phyloP scores from a whole-genome alignment of 1,139 yeast genomes.

The Diutina pseudorugosa region DNA sequence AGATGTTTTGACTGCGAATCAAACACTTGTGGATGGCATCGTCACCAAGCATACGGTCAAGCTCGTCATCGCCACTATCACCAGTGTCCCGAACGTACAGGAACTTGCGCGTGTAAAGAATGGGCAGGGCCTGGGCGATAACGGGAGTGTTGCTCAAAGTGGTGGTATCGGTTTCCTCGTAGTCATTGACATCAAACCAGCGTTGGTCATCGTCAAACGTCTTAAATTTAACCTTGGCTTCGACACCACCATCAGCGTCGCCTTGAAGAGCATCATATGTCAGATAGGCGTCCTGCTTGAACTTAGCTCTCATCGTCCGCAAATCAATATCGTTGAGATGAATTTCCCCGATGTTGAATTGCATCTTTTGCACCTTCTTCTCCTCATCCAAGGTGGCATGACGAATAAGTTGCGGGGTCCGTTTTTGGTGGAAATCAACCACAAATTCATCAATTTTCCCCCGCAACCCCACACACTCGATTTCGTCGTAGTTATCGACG shows the following conservation, averaged over 20 bases:
- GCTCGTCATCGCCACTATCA: not conserved
- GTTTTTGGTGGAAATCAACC: conserved; percentile 27
- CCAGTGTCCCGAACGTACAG: conserved; percentile 27
- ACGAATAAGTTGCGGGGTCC: not conserved
- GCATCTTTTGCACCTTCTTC: conserved; percentile 28
- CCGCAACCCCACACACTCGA: conserved; percentile 28
- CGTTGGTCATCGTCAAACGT: conserved; percentile 22
- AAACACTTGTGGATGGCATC: conserved; percentile 1
- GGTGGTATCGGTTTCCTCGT: conserved; percentile 26
- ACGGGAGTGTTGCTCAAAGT: conserved; percentile 15
- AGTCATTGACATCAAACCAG: conserved; percentile 35
- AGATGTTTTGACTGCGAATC: not conserved
- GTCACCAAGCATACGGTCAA: not conserved
- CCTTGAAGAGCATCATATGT: not conserved
- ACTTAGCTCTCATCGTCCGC: conserved; percentile 21
- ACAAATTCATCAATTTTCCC: conserved; percentile 28
- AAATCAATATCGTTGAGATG: conserved; percentile 29
- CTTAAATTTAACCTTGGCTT: conserved; percentile 12
- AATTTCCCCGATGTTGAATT: conserved; percentile 31
- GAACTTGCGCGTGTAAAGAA: conserved; percentile 25
- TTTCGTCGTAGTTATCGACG: conserved; percentile 12
- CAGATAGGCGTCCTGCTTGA: conserved; percentile 19
- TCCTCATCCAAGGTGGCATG: conserved; percentile 12
- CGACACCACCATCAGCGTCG: too few relatives aligned
- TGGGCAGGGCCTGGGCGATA: conserved; percentile 18